phyloP scores from a whole-genome alignment of 805 yeast genomes.

The Yarrowia deformans region DNA sequence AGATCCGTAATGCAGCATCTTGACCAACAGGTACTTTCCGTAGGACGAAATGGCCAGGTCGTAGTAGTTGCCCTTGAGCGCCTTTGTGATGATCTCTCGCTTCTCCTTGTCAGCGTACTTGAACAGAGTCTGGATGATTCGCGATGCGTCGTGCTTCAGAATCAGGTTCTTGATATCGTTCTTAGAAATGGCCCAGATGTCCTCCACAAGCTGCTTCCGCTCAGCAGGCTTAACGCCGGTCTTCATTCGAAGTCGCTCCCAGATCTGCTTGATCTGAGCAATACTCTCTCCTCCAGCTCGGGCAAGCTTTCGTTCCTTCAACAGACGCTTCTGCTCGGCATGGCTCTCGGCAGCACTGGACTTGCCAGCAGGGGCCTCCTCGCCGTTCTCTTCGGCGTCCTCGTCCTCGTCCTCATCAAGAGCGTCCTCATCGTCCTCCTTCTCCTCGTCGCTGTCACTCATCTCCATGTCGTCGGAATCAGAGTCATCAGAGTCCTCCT shows the following conservation, averaged over 20 bases:
- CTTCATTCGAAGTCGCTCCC: conserved; percentile 92
- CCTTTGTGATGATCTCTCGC: conserved; percentile 69
- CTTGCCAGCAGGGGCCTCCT: conserved; percentile 49
- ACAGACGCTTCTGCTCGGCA: conserved; percentile 78
- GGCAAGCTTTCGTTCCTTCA: conserved; percentile 82
- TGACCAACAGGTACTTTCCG: conserved; percentile 90
- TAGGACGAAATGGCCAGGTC: conserved; percentile 88
- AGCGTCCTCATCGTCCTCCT: conserved; percentile 44
- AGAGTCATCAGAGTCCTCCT: conserved; percentile 38
- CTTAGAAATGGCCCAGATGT: conserved; percentile 83
- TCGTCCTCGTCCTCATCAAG: conserved; percentile 45
- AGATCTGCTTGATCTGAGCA: conserved; percentile 79
- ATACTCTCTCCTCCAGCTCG: conserved; percentile 89
- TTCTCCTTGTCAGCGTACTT: conserved; percentile 83
- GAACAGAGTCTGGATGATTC: conserved; percentile 92
- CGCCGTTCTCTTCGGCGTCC: conserved; percentile 47
- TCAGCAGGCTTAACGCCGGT: conserved; percentile 78
- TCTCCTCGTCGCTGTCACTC: conserved; percentile 39
- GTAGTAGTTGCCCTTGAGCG: conserved; percentile 78
- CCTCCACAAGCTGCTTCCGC: conserved; percentile 78
- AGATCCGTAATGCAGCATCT: conserved; percentile 90
- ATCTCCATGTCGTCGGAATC: conserved; percentile 38
- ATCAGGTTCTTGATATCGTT: conserved; percentile 84
- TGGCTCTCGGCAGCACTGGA: conserved; percentile 69
- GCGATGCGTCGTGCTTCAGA: conserved; percentile 92